Conservation (phyloP, 179 eudicot genomes). For the Corrigiola litoralis region DNA sequence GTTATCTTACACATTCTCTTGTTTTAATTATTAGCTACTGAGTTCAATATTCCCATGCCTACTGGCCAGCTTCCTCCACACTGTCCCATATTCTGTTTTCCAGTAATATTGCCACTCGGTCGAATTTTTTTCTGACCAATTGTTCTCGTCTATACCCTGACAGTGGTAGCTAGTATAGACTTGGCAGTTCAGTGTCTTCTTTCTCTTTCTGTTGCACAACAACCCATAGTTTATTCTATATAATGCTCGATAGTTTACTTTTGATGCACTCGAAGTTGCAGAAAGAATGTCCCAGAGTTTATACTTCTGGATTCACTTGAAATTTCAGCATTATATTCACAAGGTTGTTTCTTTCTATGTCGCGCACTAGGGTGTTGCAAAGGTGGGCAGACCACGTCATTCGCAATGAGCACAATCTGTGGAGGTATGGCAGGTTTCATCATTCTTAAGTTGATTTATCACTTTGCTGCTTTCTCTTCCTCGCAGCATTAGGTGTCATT, state of each 20-base stretch:
- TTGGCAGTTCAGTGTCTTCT: background rate
- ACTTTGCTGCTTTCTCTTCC: background rate
- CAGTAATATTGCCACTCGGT: background rate
- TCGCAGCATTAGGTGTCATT: background rate
- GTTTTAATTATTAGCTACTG: background rate
- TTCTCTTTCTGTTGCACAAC: too few species aligned
- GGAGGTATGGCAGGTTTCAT: constrained; percentile 55
- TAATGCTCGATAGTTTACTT: background rate
- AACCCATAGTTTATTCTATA: too few species aligned
- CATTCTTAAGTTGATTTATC: background rate
- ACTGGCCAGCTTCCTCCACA: background rate
- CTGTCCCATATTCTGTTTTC: background rate
- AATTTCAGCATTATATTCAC: background rate
- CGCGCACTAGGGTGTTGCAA: constrained; percentile 68
- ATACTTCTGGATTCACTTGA: background rate
- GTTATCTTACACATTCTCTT: background rate
- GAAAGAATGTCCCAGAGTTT: background rate
- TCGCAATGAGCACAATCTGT: constrained; percentile 69
- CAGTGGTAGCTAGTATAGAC: background rate
- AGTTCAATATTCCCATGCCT: background rate
- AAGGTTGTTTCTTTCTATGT: background rate
- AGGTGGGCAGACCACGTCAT: constrained; percentile 94
- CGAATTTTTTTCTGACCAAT: background rate
- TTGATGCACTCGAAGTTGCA: background rate
- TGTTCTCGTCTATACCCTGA: background rate